Percentiles rank a stretch among this genome's conserved stretches.
These are phyloP conservation scores for Kitagawia praeruptora DNA, from an alignment of 129 eudicot species.

Conservation along the genomic window DNA sequence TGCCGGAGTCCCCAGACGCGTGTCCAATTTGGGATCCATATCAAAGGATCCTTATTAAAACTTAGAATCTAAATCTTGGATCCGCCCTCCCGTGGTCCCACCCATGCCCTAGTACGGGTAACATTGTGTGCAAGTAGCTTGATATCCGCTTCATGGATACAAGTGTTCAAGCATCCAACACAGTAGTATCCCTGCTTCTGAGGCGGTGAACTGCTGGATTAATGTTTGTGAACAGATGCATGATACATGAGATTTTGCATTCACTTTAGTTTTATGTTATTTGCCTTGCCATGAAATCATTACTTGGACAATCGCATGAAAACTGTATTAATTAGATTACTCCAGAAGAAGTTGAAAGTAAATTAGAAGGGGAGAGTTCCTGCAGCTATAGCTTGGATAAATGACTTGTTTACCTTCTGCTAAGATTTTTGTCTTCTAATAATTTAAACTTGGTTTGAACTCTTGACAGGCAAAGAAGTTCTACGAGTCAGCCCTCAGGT, in stretches of 20 bases:
- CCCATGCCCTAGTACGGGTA: no score
- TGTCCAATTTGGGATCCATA: no score
- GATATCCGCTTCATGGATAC: neutral
- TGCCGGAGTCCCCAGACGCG: no score
- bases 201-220: neutral
- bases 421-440: neutral
- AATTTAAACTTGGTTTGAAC: neutral
- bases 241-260: neutral
- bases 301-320: neutral
- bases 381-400: neutral
- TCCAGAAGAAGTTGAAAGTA: neutral
- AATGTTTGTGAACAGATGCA: neutral
- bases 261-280: neutral
- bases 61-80: no score
- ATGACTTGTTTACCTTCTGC: neutral
- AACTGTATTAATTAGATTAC: neutral
- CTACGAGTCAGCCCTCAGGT: slow-evolving; percentile 89
- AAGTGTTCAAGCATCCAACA: neutral
- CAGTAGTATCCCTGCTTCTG: neutral
- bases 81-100: no score
- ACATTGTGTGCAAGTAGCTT: no score
- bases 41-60: no score
- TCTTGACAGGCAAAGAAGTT: slow-evolving; percentile 79
- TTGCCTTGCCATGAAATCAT: neutral
- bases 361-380: neutral